Conservation (phyloP, 345 rosid genomes). For the Ceriops zippeliana region DNA sequence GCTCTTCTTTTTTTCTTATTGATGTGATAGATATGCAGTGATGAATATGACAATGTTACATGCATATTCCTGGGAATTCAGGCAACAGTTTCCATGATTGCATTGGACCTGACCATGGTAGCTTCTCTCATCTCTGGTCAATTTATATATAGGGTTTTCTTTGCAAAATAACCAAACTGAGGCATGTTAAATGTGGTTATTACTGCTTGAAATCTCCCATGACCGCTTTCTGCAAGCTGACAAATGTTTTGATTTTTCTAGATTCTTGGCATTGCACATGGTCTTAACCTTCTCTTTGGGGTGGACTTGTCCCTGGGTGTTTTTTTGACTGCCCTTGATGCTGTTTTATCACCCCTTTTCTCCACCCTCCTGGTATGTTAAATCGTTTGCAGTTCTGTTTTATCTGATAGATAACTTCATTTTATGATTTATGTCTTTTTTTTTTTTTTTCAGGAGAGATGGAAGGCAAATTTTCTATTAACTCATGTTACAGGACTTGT, state of each 20-base stretch:
- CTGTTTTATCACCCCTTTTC: conserved; percentile 76
- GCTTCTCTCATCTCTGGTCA: conserved; percentile 10
- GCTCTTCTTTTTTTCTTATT: conserved; percentile 9
- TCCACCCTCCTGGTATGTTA: conserved; percentile 64
- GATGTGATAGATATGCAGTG: conserved; percentile 67
- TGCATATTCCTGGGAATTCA: conserved; percentile 85
- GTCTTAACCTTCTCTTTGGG: conserved; percentile 80
- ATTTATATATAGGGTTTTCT: neutral
- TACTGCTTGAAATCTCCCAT: neutral
- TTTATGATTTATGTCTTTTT: conserved; percentile 3
- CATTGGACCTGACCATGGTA: conserved; percentile 84
- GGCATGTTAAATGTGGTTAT: neutral
- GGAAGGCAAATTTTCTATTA: conserved; percentile 53
- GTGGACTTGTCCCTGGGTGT: conserved; percentile 76
- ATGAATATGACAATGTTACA: conserved; percentile 76
- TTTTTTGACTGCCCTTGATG: conserved; percentile 82
- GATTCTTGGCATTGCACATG: conserved; percentile 95
- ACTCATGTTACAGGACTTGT: conserved; percentile 52
- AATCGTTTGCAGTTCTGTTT: neutral
- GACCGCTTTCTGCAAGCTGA: conserved; percentile 5
- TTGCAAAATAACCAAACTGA: conserved; percentile 4
- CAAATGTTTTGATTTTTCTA: conserved; percentile 32
- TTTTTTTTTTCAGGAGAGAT: conserved; percentile 54
- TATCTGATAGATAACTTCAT: conserved; percentile 8
- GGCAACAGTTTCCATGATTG: conserved; percentile 66